Conservation (phyloP, 371 early-diverging fungal genomes). For the Batrachochytrium dendrobatidis region DNA sequence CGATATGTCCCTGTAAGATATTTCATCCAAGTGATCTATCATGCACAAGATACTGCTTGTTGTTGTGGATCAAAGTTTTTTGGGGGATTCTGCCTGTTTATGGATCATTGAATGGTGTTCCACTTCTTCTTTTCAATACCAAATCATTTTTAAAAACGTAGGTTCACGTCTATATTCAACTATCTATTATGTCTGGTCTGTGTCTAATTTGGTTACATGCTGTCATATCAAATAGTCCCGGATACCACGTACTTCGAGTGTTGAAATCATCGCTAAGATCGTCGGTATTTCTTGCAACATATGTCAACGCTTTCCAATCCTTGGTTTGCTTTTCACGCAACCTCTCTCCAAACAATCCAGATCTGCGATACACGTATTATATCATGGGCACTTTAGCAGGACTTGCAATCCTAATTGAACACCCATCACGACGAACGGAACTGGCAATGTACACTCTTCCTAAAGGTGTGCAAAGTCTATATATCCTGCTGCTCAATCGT, state of each 20-base stretch:
- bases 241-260: conserved; percentile 4
- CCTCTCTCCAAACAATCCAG: conserved; percentile 2
- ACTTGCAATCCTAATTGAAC: conserved; percentile 29
- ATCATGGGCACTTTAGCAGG: conserved; percentile 12
- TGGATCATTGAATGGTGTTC: conserved; percentile 23
- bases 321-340: conserved; percentile 18
- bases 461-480: conserved; percentile 31
- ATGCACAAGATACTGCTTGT: conserved; percentile 19
- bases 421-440: conserved; percentile 23
- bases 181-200: background rate
- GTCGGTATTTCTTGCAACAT: conserved; percentile 18
- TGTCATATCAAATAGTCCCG: conserved; percentile 6
- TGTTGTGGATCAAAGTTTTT: conserved; percentile 13
- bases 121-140: conserved; percentile 21
- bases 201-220: background rate
- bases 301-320: conserved; percentile 18
- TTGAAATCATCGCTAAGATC: conserved; percentile 13
- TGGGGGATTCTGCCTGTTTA: conserved; percentile 23
- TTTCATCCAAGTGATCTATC: conserved; percentile 20
- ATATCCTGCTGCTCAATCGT: conserved; percentile 26
- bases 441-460: conserved; percentile 46
- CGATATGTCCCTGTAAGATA: conserved; percentile 28
- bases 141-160: conserved; percentile 14
- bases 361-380: conserved; percentile 15
- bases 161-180: background rate